Percentiles rank a stretch among this genome's conserved stretches.
Evolutionary conservation across 2,329 filamentous ascomycete genomes (phyloP).

Genomic region (Claviceps purpurea): DNA sequence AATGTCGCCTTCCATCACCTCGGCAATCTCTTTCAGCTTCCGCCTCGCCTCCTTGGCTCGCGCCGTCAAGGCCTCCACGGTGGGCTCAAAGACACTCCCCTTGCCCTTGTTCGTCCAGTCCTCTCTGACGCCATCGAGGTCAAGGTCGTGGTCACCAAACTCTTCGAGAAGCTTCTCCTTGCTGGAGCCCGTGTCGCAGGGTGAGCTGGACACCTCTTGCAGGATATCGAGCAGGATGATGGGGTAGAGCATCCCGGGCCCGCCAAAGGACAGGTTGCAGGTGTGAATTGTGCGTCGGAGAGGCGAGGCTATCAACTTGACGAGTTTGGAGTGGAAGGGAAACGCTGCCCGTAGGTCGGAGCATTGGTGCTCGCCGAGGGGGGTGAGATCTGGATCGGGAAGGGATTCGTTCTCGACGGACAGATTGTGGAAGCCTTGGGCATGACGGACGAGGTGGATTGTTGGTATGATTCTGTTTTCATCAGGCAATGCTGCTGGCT

Average conservation of each 20-base stretch:
- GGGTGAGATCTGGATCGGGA: slow-evolving; percentile 66
- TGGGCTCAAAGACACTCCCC: slow-evolving; percentile 31
- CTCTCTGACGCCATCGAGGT: slow-evolving; percentile 45
- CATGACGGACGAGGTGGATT: slow-evolving; percentile 59
- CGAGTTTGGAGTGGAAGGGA: slow-evolving; percentile 49
- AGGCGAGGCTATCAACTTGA: slow-evolving; percentile 64
- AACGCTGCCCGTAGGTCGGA: slow-evolving; percentile 46
- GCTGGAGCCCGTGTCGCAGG: slow-evolving; percentile 62
- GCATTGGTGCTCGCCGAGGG: slow-evolving; percentile 66
- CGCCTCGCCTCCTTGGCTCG: slow-evolving; percentile 48
- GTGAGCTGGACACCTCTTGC: slow-evolving; percentile 63
- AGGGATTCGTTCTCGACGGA: slow-evolving; percentile 53
- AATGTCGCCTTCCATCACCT: slow-evolving; percentile 44
- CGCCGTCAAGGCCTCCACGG: slow-evolving; percentile 38
- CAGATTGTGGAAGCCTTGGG: slow-evolving; percentile 74
- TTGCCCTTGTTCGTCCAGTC: slow-evolving; percentile 59
- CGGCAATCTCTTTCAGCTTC: slow-evolving; percentile 37
- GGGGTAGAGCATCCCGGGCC: slow-evolving; percentile 21
- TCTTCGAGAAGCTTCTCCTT: slow-evolving; percentile 41
- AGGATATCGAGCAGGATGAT: slow-evolving; percentile 59
- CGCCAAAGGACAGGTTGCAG: slow-evolving; percentile 54
- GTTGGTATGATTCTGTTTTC: slow-evolving; percentile 31
- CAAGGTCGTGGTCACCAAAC: slow-evolving; percentile 47
- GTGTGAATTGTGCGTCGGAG: slow-evolving; percentile 73
- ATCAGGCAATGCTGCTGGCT: too few species aligned